Evolutionary conservation across 2,329 filamentous ascomycete genomes (phyloP), one percentile per base, ranked within the genome.

Genomic region (Cordyceps cateniannulata): DNA sequence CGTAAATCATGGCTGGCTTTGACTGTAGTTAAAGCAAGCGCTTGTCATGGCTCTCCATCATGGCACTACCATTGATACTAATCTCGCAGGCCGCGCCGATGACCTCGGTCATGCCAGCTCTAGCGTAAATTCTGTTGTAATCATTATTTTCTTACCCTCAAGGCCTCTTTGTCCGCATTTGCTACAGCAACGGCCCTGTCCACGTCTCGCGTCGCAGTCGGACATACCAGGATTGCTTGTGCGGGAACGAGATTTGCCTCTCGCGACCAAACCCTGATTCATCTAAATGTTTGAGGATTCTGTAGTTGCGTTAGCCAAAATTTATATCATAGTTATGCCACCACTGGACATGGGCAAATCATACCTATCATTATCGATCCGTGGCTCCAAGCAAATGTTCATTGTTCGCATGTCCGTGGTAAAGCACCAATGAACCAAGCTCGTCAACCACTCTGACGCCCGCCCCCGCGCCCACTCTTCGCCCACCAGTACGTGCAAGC

Each of bases 181-280:
- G 2, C 35, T 63, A 88, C 32, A 88, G 66, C 5, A 78, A 79
- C 16, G 91, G 91, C 0, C 85, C 86, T 50, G 89, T 83, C 89
- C 92, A 98, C 22, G 81, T 84, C 65, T 96, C 92, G 63, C 93
- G 81, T 61, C 85, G 82, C 64, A 96, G 81, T 68, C 88, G 89
- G 75, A 96, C 89, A 63, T 93, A 81, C 74, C 93, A 96, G 7
- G 91, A 87, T 72, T 96, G 92, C 74, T 99, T 99, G 72, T 98
- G 93, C 1, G 92, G 88, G 65, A 99, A 92, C 1, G 87, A 83
- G 55, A 98, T 81, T 69, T 97, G 91, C 62, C 86, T 86, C 75
- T 96, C 90, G 70, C 91, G 95, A 65, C 88, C 85, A 71, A 98
- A 99, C 0, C 93, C 93, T 0, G 82, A 81, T 7, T 84, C 76